Evolutionary conservation across 441 rosid species (phyloP), one percentile per base, ranked within the genome.

Genomic region (Erodium chrysanthum): DNA sequence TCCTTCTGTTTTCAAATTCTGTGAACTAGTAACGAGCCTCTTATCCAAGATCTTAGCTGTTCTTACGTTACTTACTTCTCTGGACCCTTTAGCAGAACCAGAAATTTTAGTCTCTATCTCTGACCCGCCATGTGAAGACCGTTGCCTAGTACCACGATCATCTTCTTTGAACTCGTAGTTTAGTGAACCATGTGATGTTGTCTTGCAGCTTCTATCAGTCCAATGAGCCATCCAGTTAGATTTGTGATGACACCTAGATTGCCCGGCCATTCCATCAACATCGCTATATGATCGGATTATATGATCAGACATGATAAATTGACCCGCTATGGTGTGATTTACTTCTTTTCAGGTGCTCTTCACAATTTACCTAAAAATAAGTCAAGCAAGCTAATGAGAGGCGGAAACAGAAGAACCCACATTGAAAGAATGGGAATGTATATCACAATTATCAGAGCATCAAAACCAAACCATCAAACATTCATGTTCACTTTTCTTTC

Each of bases 291-390:
- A 68, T 46, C 65, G 75, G 20, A 65, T 65, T 20, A 42, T 56
- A 54, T 22, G 76, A 74, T 78, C 77, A 61, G 86, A 79, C 90
- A 86, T 86, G 63, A 67, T 69, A 72, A 37, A 7, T 50, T 31
- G 12, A 56, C 61, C 8, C 2, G 27, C 11, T 56, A 9, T 2
- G 1, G 61, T 56, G 21, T 56, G 4, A n/a, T 0, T 48, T 48
- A 48, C 20, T 48, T 48, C 7, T 14, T 12, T 44, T 44, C 7
- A n/a, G 20, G 18, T 48, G 17, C 54, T 48, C 54, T 14, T 56
- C 5, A 56, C 5, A 20, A 21, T 12, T 20, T 56, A 56, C 61
- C 61, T 56, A 27, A 56, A 56, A 8, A 17, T 1, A 23, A 52
- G 23, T 9, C 5, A 56, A 56, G 7, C 27, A 20, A 56, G 12